Percentiles rank a stretch among this genome's conserved stretches.
These are phyloP conservation scores for Straminergon stramineum DNA, from an alignment of 225 moss, liverwort and hornwort species.

Conservation along the genomic window DNA sequence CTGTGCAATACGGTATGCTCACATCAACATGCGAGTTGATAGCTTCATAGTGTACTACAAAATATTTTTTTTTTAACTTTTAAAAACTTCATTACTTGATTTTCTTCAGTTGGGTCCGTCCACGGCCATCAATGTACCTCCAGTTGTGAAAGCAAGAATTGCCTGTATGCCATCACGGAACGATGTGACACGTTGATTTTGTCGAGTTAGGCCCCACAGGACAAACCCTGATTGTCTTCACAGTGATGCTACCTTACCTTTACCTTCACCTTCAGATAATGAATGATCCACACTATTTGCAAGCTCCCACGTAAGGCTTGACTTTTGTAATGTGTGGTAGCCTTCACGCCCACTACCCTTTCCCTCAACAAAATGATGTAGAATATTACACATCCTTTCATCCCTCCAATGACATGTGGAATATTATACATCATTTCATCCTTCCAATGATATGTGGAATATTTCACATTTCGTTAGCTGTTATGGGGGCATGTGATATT, in stretches of 20 bases:
- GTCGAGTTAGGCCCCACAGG: not conserved
- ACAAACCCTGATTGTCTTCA: not conserved
- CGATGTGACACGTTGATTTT: not conserved
- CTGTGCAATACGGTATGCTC: not conserved
- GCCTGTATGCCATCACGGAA: not conserved
- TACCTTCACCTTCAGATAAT: not conserved
- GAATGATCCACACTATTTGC: not conserved
- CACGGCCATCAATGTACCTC: not conserved
- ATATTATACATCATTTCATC: not conserved
- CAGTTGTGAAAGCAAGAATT: not conserved
- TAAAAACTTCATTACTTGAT: not conserved
- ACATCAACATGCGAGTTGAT: not conserved
- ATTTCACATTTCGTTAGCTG: accelerated
- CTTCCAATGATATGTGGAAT: not conserved
- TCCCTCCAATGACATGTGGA: not conserved
- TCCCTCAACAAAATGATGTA: no score
- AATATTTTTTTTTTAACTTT: not conserved
- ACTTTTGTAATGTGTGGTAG: no score
- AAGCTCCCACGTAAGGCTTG: not conserved
- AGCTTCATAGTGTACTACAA: not conserved
- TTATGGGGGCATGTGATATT: no score
- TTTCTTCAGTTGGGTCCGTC: not conserved
- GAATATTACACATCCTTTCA: no score
- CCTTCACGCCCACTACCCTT: no score
- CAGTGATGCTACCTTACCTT: not conserved